Evolutionary conservation across 352 stramenopile genomes (phyloP), one percentile per base, ranked within the genome.

Genomic region (Globisporangium nodosum): DNA sequence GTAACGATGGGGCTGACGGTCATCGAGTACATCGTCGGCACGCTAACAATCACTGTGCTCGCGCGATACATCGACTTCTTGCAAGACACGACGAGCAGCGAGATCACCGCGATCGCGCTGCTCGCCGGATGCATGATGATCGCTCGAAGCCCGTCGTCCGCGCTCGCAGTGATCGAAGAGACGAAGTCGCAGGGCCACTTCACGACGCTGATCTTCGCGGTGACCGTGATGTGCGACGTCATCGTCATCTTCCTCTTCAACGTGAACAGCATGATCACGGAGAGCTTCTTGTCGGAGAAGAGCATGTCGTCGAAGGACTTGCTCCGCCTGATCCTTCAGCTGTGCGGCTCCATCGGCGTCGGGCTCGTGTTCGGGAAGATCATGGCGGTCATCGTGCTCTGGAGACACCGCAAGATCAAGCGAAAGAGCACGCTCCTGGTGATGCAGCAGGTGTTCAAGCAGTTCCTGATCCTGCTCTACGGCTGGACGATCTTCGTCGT

Each of bases 191-290:
- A 77, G 20, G 79, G 79, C 35, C 77, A 83, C 43, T 89, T 89
- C 46, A 89, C 79, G 55, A 89, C 74, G 46, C 67, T 87, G 5
- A 67, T 86, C 21, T 87, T 89, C 49, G 70, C 73, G 0, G 79
- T 89, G 20, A 89, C 79, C 0, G 77, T 89, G 62, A 81, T 85
- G 64, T 89, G 75, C 52, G 79, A 89, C 61, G 69, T 89, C 39
- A 64, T 82, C 21, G 79, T 89, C 51, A 87, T 89, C 45, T 73
- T 84, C 21, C 60, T 89, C 7, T 89, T 89, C 68, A 87, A 88
- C 64, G 68, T 88, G 52, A 87, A 84, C 61, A 82, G 68, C 52
- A 83, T 85, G 73, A 77, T 87, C 52, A 85, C 77, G 0, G 77
- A 87, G 60, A 78, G 71, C 27, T 78, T 87, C 47, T 33, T 87